Evolutionary conservation across 2,329 filamentous ascomycete species (phyloP), one percentile per base, ranked within the genome.

Genomic region (Clarireedia paspali): DNA sequence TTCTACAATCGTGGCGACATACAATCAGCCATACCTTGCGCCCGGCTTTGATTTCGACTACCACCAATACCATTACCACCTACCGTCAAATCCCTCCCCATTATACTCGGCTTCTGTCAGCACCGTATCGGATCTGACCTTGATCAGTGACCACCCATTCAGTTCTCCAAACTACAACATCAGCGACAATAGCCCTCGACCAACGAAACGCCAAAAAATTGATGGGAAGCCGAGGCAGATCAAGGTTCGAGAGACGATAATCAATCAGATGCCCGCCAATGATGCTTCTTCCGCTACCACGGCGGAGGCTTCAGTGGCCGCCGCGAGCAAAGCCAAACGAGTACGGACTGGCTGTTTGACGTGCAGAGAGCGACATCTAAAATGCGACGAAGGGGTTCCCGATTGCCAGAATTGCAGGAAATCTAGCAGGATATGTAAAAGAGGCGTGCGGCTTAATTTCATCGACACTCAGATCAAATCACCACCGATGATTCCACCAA

Each of bases 331-430:
- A 70, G 84, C 89, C n/a, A 92, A 87, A 72, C 80, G 91, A 61
- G 90, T 95, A 17, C 84, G 92, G 47, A 96, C 91, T 3, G 91
- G 91, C 39, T 96, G 91, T 70, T 74, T 96, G 62, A 96, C 91
- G 2, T 96, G 91, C 71, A 80, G 91, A 63, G 88, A 95, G 70
- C 78, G 91, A 47, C 91, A 96, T 75, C 75, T 96, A 51, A 96
- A 96, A 71, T 96, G 91, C 70, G 91, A 96, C 38, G 55, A 57
- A 20, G 55, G 44, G 17, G 17, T 20, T 12, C 55, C 55, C 4
- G 72, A 78, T 38, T 84, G 80, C 61, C 77, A 87, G 65, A 96
- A 96, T 67, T 96, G 92, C 72, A 82, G 83, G 57, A 96, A 95
- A 73, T 94, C 91, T 52, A 91, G 84, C 66, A 79, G 92, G 50